These are phyloP conservation scores for Penicillium sp. DNA, from an alignment of 2,329 filamentous ascomycete genomes.

Conservation along the genomic window DNA sequence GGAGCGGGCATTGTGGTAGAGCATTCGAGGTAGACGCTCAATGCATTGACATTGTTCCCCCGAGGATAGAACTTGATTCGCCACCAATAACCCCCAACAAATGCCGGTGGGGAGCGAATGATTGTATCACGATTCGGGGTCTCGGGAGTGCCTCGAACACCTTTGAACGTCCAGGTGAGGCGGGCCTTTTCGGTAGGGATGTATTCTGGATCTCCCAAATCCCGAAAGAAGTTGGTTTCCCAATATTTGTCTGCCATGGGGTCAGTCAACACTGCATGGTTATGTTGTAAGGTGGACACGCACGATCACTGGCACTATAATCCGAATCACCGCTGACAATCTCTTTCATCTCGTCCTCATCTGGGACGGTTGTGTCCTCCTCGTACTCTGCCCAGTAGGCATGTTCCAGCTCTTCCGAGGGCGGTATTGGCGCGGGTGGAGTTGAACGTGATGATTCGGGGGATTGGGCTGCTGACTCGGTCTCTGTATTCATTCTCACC, in stretches of 20 bases:
- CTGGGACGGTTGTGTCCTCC: slow-evolving; percentile 56
- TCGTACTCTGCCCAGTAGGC: slow-evolving; percentile 54
- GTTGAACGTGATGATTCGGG: slow-evolving; percentile 14
- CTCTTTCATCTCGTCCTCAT: slow-evolving; percentile 57
- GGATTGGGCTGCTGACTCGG: background rate
- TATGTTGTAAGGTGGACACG: slow-evolving; percentile 16
- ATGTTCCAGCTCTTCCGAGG: slow-evolving; percentile 29
- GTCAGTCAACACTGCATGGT: slow-evolving; percentile 1
- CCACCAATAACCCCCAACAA: slow-evolving; percentile 61
- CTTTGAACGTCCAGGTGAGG: slow-evolving; percentile 58
- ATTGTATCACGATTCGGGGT: slow-evolving; percentile 57
- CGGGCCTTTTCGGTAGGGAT: slow-evolving; percentile 52
- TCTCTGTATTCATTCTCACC: slow-evolving; percentile 3
- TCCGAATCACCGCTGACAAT: slow-evolving; percentile 52
- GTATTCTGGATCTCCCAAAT: slow-evolving; percentile 59
- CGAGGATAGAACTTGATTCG: slow-evolving; percentile 64
- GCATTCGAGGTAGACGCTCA: slow-evolving; percentile 62
- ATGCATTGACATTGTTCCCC: slow-evolving; percentile 57
- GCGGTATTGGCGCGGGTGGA: slow-evolving; percentile 14
- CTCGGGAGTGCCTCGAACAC: slow-evolving; percentile 60
- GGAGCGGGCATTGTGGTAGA: slow-evolving; percentile 47
- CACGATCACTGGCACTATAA: slow-evolving; percentile 55
- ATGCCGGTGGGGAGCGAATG: slow-evolving; percentile 57
- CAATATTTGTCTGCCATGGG: slow-evolving; percentile 50
- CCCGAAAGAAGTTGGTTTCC: slow-evolving; percentile 56